Conservation (phyloP, 192 early-diverging fungal species). For the Backusella sp. region DNA sequence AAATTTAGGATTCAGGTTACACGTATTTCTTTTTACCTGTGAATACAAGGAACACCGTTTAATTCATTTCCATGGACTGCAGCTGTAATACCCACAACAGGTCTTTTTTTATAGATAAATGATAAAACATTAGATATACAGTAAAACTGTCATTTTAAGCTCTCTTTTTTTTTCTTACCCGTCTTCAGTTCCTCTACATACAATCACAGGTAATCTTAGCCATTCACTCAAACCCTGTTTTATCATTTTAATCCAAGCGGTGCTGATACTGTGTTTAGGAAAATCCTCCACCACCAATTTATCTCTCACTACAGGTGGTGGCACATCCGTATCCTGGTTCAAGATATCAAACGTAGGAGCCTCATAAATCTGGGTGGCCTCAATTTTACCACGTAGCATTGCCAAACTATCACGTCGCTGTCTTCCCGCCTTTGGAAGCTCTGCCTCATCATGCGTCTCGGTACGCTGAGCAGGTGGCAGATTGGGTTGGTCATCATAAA, state of each 20-base stretch:
- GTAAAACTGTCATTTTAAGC: background rate
- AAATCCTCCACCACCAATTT: constrained; percentile 62
- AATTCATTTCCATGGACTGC: constrained; percentile 92
- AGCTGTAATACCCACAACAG: constrained; percentile 58
- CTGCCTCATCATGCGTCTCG: constrained; percentile 7
- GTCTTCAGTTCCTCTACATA: constrained; percentile 36
- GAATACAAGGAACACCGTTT: constrained; percentile 90
- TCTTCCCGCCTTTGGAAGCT: background rate
- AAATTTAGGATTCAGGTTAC: background rate
- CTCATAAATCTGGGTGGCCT: constrained; percentile 49
- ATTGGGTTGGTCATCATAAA: constrained; percentile 59
- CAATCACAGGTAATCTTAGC: constrained; percentile 40
- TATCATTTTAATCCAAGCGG: constrained; percentile 71
- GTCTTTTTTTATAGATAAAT: background rate
- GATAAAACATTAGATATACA: background rate
- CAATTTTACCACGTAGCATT: constrained; percentile 20
- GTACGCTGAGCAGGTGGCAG: constrained; percentile 16
- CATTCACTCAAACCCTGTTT: constrained; percentile 66
- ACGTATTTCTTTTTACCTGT: constrained; percentile 43
- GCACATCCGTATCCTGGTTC: constrained; percentile 59
- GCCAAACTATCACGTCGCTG: constrained; percentile 18
- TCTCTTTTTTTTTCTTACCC: constrained; percentile 18
- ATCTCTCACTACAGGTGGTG: constrained; percentile 60
- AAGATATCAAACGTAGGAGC: constrained; percentile 46
- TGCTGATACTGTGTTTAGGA: constrained; percentile 54